Conservation (phyloP, 2,329 filamentous ascomycete species). For the Trichoderma brevicompactum region DNA sequence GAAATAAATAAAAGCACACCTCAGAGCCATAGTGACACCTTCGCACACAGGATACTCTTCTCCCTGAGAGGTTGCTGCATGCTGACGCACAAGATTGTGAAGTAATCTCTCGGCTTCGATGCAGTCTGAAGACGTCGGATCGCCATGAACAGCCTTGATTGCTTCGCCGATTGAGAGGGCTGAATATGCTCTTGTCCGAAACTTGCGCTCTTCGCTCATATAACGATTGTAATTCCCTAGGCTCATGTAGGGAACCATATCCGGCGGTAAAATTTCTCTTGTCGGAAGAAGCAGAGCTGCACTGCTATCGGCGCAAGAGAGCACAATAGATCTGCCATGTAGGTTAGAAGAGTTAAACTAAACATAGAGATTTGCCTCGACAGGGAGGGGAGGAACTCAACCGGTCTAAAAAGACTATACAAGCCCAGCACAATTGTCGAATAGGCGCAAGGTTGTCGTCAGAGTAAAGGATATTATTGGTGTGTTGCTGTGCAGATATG, state of each 20-base stretch:
- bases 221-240: background rate
- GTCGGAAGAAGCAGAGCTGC: constrained; percentile 6
- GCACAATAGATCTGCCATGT: background rate
- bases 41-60: constrained; percentile 19
- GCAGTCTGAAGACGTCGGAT: constrained; percentile 1
- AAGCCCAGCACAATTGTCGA: constrained; percentile 6
- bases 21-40: constrained; percentile 19
- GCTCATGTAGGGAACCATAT: background rate
- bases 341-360: background rate
- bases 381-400: background rate
- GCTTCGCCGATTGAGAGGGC: constrained; percentile 8
- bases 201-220: background rate
- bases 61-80: background rate
- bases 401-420: constrained; percentile 23
- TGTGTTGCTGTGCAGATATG: background rate
- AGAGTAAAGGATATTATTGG: no score
- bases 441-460: background rate
- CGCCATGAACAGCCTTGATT: background rate
- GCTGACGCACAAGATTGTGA: constrained; percentile 10
- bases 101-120: background rate
- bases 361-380: background rate
- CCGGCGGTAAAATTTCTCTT: background rate
- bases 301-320: constrained; percentile 10
- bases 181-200: background rate
- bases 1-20: background rate